phyloP scores from a whole-genome alignment of 352 stramenopile species.

The Phytophthora pisi region DNA sequence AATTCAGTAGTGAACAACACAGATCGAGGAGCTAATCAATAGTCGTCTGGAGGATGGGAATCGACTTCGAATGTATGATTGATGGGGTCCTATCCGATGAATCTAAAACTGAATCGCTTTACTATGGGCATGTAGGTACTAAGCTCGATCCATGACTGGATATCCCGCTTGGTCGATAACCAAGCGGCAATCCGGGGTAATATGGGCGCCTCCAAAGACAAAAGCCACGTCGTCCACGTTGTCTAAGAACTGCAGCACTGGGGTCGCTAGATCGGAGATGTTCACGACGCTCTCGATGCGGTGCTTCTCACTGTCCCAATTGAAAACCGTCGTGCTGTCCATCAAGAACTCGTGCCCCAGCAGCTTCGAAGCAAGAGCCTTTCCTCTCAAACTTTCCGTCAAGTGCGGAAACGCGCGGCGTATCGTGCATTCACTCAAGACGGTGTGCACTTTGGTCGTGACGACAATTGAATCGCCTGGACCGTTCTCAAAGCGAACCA shows the following conservation, averaged over 20 bases:
- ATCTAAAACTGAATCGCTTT: too few species aligned
- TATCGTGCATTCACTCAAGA: not conserved
- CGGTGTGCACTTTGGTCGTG: not conserved
- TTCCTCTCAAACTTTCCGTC: not conserved
- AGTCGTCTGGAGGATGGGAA: too few species aligned
- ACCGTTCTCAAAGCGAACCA: slow-evolving; percentile 1
- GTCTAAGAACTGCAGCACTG: not conserved
- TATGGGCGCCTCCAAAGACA: not conserved
- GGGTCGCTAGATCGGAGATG: not conserved
- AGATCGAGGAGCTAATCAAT: too few species aligned
- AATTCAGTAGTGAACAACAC: too few species aligned
- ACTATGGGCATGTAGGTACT: too few species aligned
- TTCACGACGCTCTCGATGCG: not conserved
- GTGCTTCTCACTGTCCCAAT: not conserved
- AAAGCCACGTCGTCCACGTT: slow-evolving; percentile 2
- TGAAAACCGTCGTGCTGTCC: not conserved
- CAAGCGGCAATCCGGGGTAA: not conserved
- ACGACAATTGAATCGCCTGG: not conserved
- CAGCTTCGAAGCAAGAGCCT: not conserved
- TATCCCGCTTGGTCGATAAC: not conserved
- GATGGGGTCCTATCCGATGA: too few species aligned
- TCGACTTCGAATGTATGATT: too few species aligned
- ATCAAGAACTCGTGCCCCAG: not conserved
- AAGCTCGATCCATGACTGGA: too few species aligned
- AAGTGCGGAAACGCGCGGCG: not conserved